These are phyloP conservation scores for Fonticula alba DNA, from an alignment of 78 protist species.

Conservation along the genomic window DNA sequence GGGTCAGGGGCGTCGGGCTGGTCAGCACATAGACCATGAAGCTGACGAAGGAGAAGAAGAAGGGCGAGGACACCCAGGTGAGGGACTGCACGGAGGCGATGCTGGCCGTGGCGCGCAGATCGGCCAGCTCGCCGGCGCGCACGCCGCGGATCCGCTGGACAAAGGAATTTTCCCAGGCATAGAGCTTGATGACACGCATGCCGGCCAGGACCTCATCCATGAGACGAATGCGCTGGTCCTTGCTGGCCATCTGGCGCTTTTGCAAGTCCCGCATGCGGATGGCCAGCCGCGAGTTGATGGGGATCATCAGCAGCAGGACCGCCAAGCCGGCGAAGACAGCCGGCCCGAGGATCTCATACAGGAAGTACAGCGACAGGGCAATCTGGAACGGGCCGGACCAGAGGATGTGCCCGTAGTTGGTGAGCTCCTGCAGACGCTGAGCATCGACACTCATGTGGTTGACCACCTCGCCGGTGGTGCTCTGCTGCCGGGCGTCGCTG, in stretches of 20 bases:
- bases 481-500: slow-evolving; percentile 1
- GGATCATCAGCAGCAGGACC: slow-evolving; percentile 30
- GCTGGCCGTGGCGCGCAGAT: slow-evolving; percentile 6
- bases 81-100: slow-evolving; percentile 20
- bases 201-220: slow-evolving; percentile 46
- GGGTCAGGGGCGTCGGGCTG: slow-evolving; percentile 30
- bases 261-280: not conserved
- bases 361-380: slow-evolving; percentile 7
- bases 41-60: slow-evolving; percentile 37
- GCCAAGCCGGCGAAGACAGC: slow-evolving; percentile 37
- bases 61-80: slow-evolving; percentile 40
- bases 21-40: slow-evolving; percentile 26
- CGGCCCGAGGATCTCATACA: slow-evolving; percentile 24
- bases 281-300: slow-evolving; percentile 16
- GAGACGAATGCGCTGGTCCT: slow-evolving; percentile 29
- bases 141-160: not conserved
- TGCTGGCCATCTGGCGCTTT: slow-evolving; percentile 1
- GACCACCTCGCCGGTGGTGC: slow-evolving; percentile 39
- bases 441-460: slow-evolving; percentile 62
- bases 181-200: slow-evolving; percentile 50
- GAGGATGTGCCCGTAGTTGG: slow-evolving; percentile 30
- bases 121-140: slow-evolving; percentile 16
- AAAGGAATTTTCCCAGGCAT: slow-evolving; percentile 52
- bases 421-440: slow-evolving; percentile 30
- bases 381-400: slow-evolving; percentile 27